These are phyloP conservation scores for Amphichorda felina DNA, from an alignment of 2,329 filamentous ascomycete species.

Conservation along the genomic window DNA sequence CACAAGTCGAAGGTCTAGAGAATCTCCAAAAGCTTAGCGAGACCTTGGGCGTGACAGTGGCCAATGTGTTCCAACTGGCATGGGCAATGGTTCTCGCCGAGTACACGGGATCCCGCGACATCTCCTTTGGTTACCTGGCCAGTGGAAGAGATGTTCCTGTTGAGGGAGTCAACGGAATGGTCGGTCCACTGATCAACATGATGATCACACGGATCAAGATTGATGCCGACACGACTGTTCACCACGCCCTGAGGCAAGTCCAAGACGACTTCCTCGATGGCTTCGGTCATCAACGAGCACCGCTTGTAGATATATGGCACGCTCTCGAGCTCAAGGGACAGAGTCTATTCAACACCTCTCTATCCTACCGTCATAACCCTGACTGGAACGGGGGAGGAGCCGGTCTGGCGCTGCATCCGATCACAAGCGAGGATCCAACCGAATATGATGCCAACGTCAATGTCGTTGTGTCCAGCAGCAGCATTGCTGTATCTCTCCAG, in stretches of 20 bases:
- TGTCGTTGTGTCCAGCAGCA: too few species aligned
- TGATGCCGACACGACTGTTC: slow-evolving; percentile 1
- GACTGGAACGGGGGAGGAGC: too few species aligned
- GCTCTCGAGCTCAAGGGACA: slow-evolving; percentile 9
- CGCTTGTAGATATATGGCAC: slow-evolving; percentile 9
- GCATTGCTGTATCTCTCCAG: too few species aligned
- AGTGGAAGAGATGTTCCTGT: slow-evolving; percentile 41
- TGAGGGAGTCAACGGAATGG: slow-evolving; percentile 30
- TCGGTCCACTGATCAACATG: slow-evolving; percentile 44
- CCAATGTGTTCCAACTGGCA: slow-evolving; percentile 35
- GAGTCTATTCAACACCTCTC: slow-evolving; percentile 8
- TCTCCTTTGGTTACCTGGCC: slow-evolving; percentile 41
- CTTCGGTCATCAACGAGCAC: slow-evolving; percentile 1
- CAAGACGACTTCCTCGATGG: slow-evolving; percentile 12
- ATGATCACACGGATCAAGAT: slow-evolving; percentile 34
- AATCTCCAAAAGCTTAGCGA: neutral
- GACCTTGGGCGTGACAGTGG: slow-evolving; percentile 26
- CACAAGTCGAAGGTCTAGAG: too few species aligned
- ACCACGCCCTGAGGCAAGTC: slow-evolving; percentile 13
- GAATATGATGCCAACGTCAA: neutral
- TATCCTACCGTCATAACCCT: too few species aligned
- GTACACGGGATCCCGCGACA: slow-evolving; percentile 32
- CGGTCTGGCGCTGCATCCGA: too few species aligned
- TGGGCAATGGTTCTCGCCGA: slow-evolving; percentile 38
- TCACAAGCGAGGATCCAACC: too few species aligned